A percentile compares a stretch with the other conserved stretches of the same genome.
Conservation (phyloP, 2,329 filamentous ascomycete genomes). For the Fusarium robinianum region DNA sequence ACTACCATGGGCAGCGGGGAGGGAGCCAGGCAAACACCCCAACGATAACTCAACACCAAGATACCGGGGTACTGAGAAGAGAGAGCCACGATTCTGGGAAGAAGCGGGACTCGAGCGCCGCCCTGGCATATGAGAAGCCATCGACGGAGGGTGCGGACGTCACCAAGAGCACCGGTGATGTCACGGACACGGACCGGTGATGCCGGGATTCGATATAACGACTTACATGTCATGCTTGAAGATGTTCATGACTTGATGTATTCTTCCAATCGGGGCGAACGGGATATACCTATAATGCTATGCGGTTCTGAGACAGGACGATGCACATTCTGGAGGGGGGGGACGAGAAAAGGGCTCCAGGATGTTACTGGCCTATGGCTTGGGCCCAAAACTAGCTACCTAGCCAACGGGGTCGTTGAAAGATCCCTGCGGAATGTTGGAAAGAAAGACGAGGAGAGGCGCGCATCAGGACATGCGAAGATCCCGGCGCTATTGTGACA, state of each 20-base stretch:
- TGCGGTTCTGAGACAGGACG: conserved; percentile 8
- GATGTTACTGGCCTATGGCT: conserved; percentile 4
- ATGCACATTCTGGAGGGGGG: conserved; percentile 14
- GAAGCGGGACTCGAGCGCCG: conserved; percentile 45
- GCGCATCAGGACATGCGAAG: background rate
- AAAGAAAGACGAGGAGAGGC: background rate
- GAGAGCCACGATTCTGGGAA: conserved; percentile 54
- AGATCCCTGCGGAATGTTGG: background rate
- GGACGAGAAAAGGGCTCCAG: conserved; percentile 3
- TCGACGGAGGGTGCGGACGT: conserved; percentile 25
- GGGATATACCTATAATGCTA: conserved; percentile 36
- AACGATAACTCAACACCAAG: conserved; percentile 58
- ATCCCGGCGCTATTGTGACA: background rate
- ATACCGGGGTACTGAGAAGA: conserved; percentile 51
- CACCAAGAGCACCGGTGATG: conserved; percentile 17
- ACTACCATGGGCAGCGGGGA: conserved; percentile 70
- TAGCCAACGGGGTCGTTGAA: background rate
- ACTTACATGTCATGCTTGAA: conserved; percentile 35
- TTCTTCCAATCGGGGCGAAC: conserved; percentile 24
- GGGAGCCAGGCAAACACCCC: conserved; percentile 70
- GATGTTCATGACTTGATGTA: conserved; percentile 35
- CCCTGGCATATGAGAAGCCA: conserved; percentile 44
- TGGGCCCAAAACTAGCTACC: conserved; percentile 3
- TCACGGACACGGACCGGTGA: conserved; percentile 38
- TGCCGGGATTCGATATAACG: conserved; percentile 22